These are phyloP conservation scores for Dichomitus squalens DNA, from an alignment of 1,284 basidiomycete genomes.

Conservation along the genomic window DNA sequence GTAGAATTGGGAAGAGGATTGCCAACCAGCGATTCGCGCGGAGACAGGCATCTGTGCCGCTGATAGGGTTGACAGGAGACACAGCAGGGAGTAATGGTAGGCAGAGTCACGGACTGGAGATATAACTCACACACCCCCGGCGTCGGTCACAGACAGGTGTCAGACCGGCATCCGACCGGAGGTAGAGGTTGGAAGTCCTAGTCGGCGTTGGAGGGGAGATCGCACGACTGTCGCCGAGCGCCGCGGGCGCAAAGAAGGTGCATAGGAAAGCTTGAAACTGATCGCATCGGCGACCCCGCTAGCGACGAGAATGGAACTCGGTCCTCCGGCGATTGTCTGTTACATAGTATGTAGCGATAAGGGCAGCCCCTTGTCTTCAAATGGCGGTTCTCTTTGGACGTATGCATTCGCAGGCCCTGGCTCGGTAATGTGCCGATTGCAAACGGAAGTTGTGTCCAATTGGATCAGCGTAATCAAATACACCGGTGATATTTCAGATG, in stretches of 20 bases:
- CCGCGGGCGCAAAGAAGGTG: slow-evolving; percentile 10
- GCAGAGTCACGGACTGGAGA: too few species aligned
- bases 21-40: too few species aligned
- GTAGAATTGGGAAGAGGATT: too few species aligned
- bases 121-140: too few species aligned
- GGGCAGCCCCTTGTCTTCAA: too few species aligned
- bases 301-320: background rate
- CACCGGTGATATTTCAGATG: slow-evolving; percentile 4
- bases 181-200: background rate
- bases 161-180: slow-evolving; percentile 15
- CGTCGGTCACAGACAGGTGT: background rate
- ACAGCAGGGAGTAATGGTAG: too few species aligned
- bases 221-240: slow-evolving; percentile 10
- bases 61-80: too few species aligned
- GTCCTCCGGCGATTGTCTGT: background rate
- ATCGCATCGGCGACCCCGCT: slow-evolving; percentile 13
- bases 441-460: slow-evolving; percentile 7
- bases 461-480: slow-evolving; percentile 21
- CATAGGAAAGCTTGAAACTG: slow-evolving; percentile 24
- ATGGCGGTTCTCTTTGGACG: too few species aligned
- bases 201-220: slow-evolving; percentile 20
- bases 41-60: too few species aligned
- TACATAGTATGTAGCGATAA: too few species aligned
- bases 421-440: background rate
- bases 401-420: too few species aligned